Evolutionary conservation across 2,329 filamentous ascomycete genomes (phyloP).

Genomic region (Xylariomycetidae sp.): DNA sequence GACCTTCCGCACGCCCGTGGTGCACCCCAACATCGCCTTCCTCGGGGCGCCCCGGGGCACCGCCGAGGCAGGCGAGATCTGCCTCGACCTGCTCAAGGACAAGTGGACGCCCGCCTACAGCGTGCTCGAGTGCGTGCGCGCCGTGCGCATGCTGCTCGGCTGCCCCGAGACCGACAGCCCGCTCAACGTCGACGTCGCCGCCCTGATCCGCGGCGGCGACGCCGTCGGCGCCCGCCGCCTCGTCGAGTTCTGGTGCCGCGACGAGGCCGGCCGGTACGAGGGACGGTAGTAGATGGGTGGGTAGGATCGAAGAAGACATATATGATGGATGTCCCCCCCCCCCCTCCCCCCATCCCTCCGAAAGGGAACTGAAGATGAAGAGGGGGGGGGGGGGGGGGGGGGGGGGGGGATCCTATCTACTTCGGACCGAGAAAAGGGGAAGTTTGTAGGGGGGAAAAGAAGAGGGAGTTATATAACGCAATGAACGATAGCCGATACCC

Average conservation of each 20-base stretch:
- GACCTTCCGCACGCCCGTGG: conserved; percentile 75
- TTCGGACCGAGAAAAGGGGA: no score
- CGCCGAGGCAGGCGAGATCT: conserved; percentile 86
- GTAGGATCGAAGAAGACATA: neutral
- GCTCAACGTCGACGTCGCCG: conserved; percentile 74
- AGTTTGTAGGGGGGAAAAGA: neutral
- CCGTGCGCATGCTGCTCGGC: conserved; percentile 64
- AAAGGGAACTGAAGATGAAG: no score
- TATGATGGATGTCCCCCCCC: neutral
- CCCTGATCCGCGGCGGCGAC: conserved; percentile 65
- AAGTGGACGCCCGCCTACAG: conserved; percentile 85
- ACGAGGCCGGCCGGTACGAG: conserved; percentile 43
- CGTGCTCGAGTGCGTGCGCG: conserved; percentile 68
- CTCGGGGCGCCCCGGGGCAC: no score
- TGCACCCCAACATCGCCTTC: conserved; percentile 73
- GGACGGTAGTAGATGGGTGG: conserved; percentile 23
- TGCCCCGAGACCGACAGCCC: conserved; percentile 70
- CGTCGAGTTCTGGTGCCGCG: conserved; percentile 64
- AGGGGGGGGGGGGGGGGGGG: no score
- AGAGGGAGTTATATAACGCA: no score
- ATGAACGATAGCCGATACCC: no score
- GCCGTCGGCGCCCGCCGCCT: conserved; percentile 61
- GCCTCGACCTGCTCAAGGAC: conserved; percentile 76
- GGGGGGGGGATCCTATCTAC: no score
- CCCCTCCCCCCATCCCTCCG: no score